Conservation (phyloP, 1,284 basidiomycete genomes). For the Coniferiporia sulphurascens region DNA sequence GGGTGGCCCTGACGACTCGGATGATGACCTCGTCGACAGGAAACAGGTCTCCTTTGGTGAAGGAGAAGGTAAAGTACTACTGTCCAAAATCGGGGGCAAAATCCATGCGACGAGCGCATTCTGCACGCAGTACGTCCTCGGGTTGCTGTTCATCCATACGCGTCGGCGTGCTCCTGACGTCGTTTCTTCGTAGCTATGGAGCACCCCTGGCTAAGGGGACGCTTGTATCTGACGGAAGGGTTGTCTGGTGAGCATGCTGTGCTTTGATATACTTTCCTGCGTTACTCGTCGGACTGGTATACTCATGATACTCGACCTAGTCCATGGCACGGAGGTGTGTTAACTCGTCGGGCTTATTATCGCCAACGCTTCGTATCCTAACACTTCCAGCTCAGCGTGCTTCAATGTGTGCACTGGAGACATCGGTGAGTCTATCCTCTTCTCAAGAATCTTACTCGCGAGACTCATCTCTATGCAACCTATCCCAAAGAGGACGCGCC, state of each 20-base stretch:
- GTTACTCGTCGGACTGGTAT: too few relatives aligned
- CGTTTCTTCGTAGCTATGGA: slow-evolving; percentile 32
- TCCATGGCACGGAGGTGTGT: slow-evolving; percentile 85
- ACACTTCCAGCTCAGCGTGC: slow-evolving; percentile 54
- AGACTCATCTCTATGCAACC: not conserved
- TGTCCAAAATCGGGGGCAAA: slow-evolving; percentile 74
- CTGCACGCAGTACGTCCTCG: slow-evolving; percentile 73
- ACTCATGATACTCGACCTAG: slow-evolving; percentile 31
- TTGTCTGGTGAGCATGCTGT: slow-evolving; percentile 58
- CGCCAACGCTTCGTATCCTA: not conserved
- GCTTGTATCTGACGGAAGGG: slow-evolving; percentile 71
- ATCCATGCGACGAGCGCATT: slow-evolving; percentile 78
- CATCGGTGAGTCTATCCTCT: slow-evolving; percentile 46
- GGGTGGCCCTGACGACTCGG: not conserved
- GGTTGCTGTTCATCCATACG: not conserved
- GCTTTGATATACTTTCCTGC: too few relatives aligned
- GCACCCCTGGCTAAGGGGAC: slow-evolving; percentile 83
- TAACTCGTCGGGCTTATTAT: not conserved
- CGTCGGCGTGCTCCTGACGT: not conserved
- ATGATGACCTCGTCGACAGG: slow-evolving; percentile 34
- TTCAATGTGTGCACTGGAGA: slow-evolving; percentile 82
- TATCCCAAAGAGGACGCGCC: slow-evolving; percentile 76
- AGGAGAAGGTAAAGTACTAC: slow-evolving; percentile 62
- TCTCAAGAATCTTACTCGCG: not conserved
- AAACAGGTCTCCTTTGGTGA: slow-evolving; percentile 79